Evolutionary conservation across 2,329 filamentous ascomycete genomes (phyloP), one percentile per base, ranked within the genome.

Genomic region (Celoporthe dispersa): DNA sequence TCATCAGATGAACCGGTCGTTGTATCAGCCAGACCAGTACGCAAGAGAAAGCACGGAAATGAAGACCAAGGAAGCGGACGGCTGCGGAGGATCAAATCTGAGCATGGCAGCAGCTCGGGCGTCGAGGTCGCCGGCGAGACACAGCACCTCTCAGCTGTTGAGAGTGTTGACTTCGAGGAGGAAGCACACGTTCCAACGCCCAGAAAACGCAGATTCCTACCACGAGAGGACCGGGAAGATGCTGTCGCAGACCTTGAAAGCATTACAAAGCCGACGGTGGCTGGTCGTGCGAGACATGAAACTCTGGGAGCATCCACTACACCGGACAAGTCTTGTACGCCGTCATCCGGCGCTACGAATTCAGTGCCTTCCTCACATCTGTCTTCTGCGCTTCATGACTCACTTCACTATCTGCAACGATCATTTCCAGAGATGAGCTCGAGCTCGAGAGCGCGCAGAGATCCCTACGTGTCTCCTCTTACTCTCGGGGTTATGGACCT

Each of bases 81-180:
- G n/a, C 70, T 73, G 4, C 76, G 75, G 1, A 81, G 76, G 66
- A 73, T 87, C 60, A 88, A 88, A 74, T 70, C 73, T 7, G 85
- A 88, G 73, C 70, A 76, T 44, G 72, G 68, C 57, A 73, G 68
- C 53, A 75, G 74, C 57, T 79, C 80, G n/a, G 78, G 79, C 28
- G 76, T 76, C 0, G 71, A 77, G 2, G 67, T 77, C 57, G 75
- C 69, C 19, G 73, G 73, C 57, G 78, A 77, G 57, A 72, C 71
- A 22, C 72, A 71, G 62, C 71, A 72, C 12, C 80, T 83, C 70
- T 74, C 79, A 28, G 80, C 83, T 0, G 81, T 86, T 55, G 88
- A 89, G 66, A 91, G 88, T 67, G 82, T 91, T 65, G 89, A 92
- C 75, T 81, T 91, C 14, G 86, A 89, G 74, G 82, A 84, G 57